Percentiles rank a stretch among this genome's conserved stretches.
phyloP scores from a whole-genome alignment of 2,329 filamentous ascomycete genomes.

The Fusarium pilosicola region DNA sequence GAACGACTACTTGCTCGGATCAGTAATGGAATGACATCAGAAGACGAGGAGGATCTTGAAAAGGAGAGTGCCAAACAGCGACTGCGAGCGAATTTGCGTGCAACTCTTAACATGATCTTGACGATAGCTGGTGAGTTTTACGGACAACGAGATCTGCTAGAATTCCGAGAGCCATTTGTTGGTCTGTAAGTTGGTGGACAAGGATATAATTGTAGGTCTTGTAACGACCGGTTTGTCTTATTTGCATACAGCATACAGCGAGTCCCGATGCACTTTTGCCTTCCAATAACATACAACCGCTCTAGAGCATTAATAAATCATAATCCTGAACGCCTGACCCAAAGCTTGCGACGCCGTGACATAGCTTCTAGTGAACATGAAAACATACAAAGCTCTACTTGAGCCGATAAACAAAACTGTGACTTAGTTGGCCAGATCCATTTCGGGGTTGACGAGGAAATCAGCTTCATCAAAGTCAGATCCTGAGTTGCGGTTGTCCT shows the following conservation, averaged over 20 bases:
- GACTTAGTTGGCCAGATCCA: slow-evolving; percentile 47
- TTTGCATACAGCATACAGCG: slow-evolving; percentile 26
- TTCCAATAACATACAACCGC: slow-evolving; percentile 27
- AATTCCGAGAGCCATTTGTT: slow-evolving; percentile 73
- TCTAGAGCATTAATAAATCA: slow-evolving; percentile 31
- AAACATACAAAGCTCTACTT: background rate
- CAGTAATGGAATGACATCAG: slow-evolving; percentile 38
- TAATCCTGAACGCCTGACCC: slow-evolving; percentile 34
- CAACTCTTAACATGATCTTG: slow-evolving; percentile 92
- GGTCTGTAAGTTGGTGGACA: slow-evolving; percentile 49
- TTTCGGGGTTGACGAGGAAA: slow-evolving; percentile 66
- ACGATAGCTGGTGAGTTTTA: slow-evolving; percentile 89
- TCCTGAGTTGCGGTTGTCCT: slow-evolving; percentile 59
- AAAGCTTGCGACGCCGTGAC: slow-evolving; percentile 22
- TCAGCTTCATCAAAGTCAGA: slow-evolving; percentile 76
- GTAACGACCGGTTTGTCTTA: slow-evolving; percentile 19
- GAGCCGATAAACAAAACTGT: background rate
- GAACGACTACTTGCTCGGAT: slow-evolving; percentile 59
- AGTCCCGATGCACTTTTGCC: slow-evolving; percentile 10
- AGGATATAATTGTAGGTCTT: slow-evolving; percentile 14
- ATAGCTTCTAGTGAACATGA: slow-evolving; percentile 20
- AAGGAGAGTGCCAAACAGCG: slow-evolving; percentile 46
- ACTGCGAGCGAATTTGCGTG: slow-evolving; percentile 64
- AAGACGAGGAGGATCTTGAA: slow-evolving; percentile 43
- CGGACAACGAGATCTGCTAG: slow-evolving; percentile 86